A percentile compares a stretch with the other conserved stretches of the same genome.
Evolutionary conservation across 441 rosid species (phyloP).

Genomic region (Capsella rubella): DNA sequence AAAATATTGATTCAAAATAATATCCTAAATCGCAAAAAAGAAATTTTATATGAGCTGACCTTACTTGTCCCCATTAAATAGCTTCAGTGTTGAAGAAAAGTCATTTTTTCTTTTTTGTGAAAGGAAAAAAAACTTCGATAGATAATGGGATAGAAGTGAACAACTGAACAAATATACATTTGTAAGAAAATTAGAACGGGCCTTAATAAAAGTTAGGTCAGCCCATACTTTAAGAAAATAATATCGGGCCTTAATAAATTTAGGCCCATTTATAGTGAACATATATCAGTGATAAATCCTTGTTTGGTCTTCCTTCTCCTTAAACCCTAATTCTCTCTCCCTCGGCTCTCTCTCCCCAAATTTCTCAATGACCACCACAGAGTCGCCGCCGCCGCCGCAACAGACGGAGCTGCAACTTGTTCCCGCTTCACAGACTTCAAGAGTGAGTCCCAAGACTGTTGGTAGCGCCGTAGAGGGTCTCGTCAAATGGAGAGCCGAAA

Average conservation of each 20-base stretch:
- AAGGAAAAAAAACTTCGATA: too few relatives aligned
- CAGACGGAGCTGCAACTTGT: conserved; percentile 23
- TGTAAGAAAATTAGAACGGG: too few relatives aligned
- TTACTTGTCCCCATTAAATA: too few relatives aligned
- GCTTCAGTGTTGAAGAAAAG: too few relatives aligned
- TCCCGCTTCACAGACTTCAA: conserved; percentile 27
- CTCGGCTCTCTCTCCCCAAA: neutral
- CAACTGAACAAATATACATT: too few relatives aligned
- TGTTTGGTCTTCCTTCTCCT: neutral
- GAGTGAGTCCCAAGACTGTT: conserved; percentile 50
- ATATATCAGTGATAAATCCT: conserved; percentile 20
- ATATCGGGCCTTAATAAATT: neutral
- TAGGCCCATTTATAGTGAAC: conserved; percentile 24
- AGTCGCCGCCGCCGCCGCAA: conserved; percentile 30
- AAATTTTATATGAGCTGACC: too few relatives aligned
- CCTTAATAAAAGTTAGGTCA: neutral
- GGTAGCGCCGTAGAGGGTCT: conserved; percentile 63
- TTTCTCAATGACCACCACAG: conserved; percentile 34
- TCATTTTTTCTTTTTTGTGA: too few relatives aligned
- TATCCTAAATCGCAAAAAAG: too few relatives aligned
- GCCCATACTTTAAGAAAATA: conserved; percentile 15
- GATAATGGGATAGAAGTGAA: too few relatives aligned
- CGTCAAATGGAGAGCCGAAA: conserved; percentile 64
- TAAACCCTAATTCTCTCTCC: conserved; percentile 20
- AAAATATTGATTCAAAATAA: too few relatives aligned